phyloP scores from a whole-genome alignment of 1,284 basidiomycete genomes.

The Marasmius oreades region DNA sequence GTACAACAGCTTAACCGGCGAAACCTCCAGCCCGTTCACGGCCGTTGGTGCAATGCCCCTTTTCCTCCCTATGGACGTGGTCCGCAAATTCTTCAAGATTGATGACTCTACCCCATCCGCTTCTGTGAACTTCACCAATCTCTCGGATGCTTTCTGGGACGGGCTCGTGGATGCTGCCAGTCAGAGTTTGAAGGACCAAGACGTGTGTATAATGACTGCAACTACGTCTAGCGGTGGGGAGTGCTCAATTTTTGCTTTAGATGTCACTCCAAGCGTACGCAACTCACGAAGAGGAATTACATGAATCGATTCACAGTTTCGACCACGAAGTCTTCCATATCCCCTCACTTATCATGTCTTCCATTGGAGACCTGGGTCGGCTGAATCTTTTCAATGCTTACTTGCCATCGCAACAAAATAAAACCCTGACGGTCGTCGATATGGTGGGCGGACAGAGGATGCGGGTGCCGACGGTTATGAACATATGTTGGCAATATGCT shows the following conservation, averaged over 20 bases:
- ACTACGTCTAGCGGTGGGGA: background rate
- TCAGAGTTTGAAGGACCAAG: conserved; percentile 9
- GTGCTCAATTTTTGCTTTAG: background rate
- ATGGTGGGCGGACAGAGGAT: conserved; percentile 12
- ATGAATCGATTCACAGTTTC: background rate
- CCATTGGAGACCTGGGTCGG: conserved; percentile 13
- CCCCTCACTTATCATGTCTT: conserved; percentile 12
- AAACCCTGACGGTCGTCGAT: conserved; percentile 10
- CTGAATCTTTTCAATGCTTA: conserved; percentile 6
- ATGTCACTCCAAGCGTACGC: background rate
- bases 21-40: conserved; percentile 4
- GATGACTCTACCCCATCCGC: conserved; percentile 2
- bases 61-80: background rate
- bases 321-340: conserved; percentile 1
- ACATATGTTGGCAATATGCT: conserved; percentile 13
- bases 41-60: conserved; percentile 13
- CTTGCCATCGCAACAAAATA: conserved; percentile 3
- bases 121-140: conserved; percentile 5
- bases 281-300: background rate
- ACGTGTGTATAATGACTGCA: conserved; percentile 12
- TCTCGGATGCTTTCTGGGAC: conserved; percentile 12
- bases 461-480: conserved; percentile 8
- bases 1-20: conserved; percentile 8
- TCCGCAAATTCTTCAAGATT: background rate
- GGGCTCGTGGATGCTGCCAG: conserved; percentile 9